A percentile compares a stretch with the other conserved stretches of the same genome.
Evolutionary conservation across 371 early-diverging fungal genomes (phyloP).

Genomic region (Fennellomyces sp.): DNA sequence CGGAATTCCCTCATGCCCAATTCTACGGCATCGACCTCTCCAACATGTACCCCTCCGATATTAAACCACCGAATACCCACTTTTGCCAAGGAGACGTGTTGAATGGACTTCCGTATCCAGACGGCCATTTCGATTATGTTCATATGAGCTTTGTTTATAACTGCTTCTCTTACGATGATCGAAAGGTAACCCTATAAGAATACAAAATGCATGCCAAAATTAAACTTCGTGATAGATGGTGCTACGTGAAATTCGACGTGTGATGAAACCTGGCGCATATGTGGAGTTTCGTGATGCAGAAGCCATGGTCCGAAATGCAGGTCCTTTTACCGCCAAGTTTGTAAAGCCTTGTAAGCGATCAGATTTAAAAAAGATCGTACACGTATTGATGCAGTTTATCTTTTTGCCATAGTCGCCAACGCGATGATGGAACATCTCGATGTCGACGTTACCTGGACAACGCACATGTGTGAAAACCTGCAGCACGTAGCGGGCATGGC

Average conservation of each 20-base stretch:
- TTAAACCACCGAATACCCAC: conserved; percentile 53
- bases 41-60: conserved; percentile 51
- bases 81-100: conserved; percentile 52
- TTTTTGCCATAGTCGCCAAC: conserved; percentile 17
- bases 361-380: neutral
- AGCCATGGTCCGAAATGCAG: conserved; percentile 45
- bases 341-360: conserved; percentile 24
- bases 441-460: conserved; percentile 31
- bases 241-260: conserved; percentile 23
- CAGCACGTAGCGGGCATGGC: conserved; percentile 21
- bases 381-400: neutral
- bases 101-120: conserved; percentile 55
- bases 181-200: conserved; percentile 24
- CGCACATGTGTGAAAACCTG: conserved; percentile 21
- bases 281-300: conserved; percentile 59
- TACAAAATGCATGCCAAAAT: neutral
- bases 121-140: conserved; percentile 58
- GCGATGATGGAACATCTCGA: conserved; percentile 18
- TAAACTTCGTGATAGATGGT: neutral
- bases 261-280: conserved; percentile 62
- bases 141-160: conserved; percentile 49
- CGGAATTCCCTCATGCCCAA: conserved; percentile 54
- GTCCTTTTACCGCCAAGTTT: conserved; percentile 33
- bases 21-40: conserved; percentile 58
- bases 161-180: conserved; percentile 37